Evolutionary conservation across 192 early-diverging fungal species (phyloP), one percentile per base, ranked within the genome.

Genomic region (Umbelopsis sp.): DNA sequence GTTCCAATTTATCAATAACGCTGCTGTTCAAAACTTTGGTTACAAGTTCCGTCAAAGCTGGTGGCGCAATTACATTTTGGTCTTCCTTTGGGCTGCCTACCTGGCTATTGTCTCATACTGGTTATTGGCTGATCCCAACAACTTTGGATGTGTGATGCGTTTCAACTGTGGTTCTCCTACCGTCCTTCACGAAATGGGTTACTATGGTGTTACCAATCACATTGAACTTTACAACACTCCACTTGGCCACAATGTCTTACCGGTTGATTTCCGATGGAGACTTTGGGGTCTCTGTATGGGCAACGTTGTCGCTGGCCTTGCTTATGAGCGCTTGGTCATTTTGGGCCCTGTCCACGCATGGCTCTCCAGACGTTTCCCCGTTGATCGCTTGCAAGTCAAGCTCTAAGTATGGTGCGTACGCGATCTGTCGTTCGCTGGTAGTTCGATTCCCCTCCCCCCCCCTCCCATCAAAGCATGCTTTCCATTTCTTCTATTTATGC

Each of bases 1-100:
- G 53, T 90, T 85, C 84, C 88, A 92, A 71, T 92, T 92, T 75
- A 77, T 91, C 65, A 86, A 89, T 75, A 83, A 87, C 38, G 88
- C 86, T 25, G 82, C 86, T 25, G 84, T 86, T 17, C 87, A 88
- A 73, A 91, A 87, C 76, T 86, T 90, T 74, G 92, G 92, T 50
- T 75, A 79, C 69, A 74, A 82, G 59, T 92, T 84, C 83, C 85
- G 92, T 43, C 77, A 77, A 20, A 74, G 77, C 36, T 90, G 83
- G 77, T 90, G 79, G 73, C 71, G 71, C 38, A 93, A 93, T 73
- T 85, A 82, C 51, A 54, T 76, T 1, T 86, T 91, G 34, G 76
- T 84, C 0, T 71, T 81, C 34, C 74, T 89, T 50, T 89, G 86
- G 78, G 41, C 72, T 26, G 67, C 70, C 21, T 82, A 90, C 53